Percentiles rank a stretch among this genome's conserved stretches.
Evolutionary conservation across 352 stramenopile genomes (phyloP).

Genomic region (Phytophthora multivora): DNA sequence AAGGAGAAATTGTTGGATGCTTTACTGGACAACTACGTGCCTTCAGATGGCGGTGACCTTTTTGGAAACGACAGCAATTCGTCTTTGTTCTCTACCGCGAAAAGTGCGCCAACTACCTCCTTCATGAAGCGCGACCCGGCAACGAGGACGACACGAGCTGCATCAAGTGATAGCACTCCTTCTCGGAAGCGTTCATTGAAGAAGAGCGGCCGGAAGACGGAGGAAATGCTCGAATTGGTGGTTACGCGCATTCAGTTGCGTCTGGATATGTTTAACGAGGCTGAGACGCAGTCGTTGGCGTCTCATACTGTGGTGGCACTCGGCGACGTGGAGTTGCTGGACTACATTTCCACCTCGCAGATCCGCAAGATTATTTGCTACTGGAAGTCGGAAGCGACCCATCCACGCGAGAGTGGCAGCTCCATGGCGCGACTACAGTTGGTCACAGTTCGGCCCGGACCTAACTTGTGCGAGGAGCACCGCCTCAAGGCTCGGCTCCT

Average conservation of each 20-base stretch:
- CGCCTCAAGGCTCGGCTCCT: constrained; percentile 77
- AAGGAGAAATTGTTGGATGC: constrained; percentile 84
- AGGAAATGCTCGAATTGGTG: constrained; percentile 89
- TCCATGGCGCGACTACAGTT: constrained; percentile 84
- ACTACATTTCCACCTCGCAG: constrained; percentile 91
- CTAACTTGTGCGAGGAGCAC: constrained; percentile 84
- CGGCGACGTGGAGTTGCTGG: constrained; percentile 82
- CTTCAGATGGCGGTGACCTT: constrained; percentile 54
- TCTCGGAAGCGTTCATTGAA: constrained; percentile 70
- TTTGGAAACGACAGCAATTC: constrained; percentile 48
- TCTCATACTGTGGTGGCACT: constrained; percentile 79
- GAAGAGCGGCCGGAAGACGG: constrained; percentile 84
- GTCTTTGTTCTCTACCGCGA: constrained; percentile 47
- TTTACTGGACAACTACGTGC: constrained; percentile 86
- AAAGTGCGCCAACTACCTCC: constrained; percentile 39
- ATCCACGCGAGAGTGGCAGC: constrained; percentile 85
- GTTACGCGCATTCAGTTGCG: constrained; percentile 84
- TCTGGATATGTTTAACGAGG: constrained; percentile 85
- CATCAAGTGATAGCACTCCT: constrained; percentile 18
- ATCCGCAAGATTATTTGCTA: constrained; percentile 92
- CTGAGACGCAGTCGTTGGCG: constrained; percentile 68
- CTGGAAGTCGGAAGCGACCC: constrained; percentile 86
- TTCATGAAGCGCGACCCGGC: constrained; percentile 41
- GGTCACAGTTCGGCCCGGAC: constrained; percentile 76
- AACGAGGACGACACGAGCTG: constrained; percentile 26